These are phyloP conservation scores for Eucalyptus sp. DNA, from an alignment of 345 rosid genomes.

Conservation along the genomic window DNA sequence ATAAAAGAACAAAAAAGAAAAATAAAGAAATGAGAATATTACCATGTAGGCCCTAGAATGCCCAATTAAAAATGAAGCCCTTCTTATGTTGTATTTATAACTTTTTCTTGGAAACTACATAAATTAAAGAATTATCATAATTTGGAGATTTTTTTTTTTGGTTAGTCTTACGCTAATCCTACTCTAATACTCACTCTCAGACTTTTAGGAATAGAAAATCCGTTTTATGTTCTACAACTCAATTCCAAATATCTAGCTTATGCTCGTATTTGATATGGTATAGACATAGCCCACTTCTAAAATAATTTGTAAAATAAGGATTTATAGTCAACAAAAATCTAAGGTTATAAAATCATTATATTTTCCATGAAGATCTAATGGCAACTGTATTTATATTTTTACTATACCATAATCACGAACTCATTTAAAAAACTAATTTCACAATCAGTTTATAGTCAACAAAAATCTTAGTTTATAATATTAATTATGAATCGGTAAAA, in stretches of 20 bases:
- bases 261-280: not conserved
- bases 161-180: no score
- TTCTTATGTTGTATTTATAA: not conserved
- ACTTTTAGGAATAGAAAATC: not conserved
- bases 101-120: not conserved
- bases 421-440: not conserved
- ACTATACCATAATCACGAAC: not conserved
- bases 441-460: not conserved
- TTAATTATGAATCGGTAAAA: not conserved
- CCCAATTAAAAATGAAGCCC: not conserved
- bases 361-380: not conserved
- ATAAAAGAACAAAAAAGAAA: no score
- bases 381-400: not conserved
- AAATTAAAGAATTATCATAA: not conserved
- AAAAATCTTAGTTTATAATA: no score
- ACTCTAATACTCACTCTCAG: no score
- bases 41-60: no score
- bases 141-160: not conserved
- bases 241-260: not conserved
- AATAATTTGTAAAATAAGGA: not conserved
- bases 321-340: not conserved
- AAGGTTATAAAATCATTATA: not conserved
- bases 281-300: not conserved
- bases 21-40: no score
- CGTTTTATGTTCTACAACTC: not conserved